These are phyloP conservation scores for Rhododendron mucronatum DNA, from an alignment of 148 eudicot genomes.

Conservation along the genomic window DNA sequence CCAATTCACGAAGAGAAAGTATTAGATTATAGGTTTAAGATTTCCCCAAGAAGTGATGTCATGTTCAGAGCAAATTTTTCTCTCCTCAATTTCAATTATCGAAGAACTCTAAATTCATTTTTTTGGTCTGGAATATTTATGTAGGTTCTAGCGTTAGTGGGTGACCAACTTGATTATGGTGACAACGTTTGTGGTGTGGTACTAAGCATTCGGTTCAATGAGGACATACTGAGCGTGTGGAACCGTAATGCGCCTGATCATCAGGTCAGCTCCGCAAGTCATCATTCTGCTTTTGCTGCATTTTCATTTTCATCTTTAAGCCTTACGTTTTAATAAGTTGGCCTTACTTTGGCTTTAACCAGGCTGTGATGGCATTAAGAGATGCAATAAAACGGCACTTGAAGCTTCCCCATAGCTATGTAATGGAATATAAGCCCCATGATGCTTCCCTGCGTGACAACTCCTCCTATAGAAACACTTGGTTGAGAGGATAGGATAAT, in stretches of 20 bases:
- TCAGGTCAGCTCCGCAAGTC: constrained; percentile 42
- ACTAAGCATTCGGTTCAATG: constrained; percentile 77
- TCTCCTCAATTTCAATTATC: not conserved
- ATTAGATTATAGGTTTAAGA: not conserved
- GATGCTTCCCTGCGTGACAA: constrained; percentile 93
- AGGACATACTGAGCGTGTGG: constrained; percentile 94
- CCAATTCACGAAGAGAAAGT: not conserved
- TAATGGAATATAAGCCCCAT: constrained; percentile 96
- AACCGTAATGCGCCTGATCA: constrained; percentile 87
- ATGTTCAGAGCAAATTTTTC: not conserved
- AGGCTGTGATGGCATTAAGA: constrained; percentile 93
- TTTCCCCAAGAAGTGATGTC: not conserved
- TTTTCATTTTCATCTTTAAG: not conserved
- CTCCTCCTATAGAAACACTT: constrained; percentile 90
- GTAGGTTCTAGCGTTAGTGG: constrained; percentile 85
- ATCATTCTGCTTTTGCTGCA: not conserved
- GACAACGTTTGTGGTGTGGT: constrained; percentile 90
- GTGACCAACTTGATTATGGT: constrained; percentile 88
- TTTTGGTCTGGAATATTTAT: not conserved
- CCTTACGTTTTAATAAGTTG: not conserved
- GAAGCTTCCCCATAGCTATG: constrained; percentile 86
- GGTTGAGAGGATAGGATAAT: constrained; percentile 68
- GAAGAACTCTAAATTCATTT: not conserved
- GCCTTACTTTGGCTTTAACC: not conserved
- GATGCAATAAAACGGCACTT: constrained; percentile 83